Conservation (phyloP, 768 basidiomycete species). For the Tricholoma sp. region DNA sequence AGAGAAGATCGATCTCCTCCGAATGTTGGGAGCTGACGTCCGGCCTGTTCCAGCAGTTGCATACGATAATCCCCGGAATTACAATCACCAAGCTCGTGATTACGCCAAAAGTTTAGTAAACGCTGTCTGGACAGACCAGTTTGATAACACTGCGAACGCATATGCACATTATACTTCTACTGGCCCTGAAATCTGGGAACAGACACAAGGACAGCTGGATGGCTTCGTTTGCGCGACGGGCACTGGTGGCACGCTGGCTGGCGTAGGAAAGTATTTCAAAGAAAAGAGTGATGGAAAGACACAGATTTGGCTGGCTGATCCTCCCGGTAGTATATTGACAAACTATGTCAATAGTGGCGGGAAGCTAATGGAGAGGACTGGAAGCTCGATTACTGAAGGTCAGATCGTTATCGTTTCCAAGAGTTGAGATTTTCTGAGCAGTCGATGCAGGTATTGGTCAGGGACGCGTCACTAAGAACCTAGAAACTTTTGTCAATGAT, state of each 20-base stretch:
- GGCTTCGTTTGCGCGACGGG: constrained; percentile 95
- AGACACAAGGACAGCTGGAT: constrained; percentile 72
- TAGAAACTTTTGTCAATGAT: constrained; percentile 74
- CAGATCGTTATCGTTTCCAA: constrained; percentile 7
- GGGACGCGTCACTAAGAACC: constrained; percentile 90
- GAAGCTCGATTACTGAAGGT: constrained; percentile 95
- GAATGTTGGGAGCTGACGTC: constrained; percentile 97
- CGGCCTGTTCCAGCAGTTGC: constrained; percentile 95
- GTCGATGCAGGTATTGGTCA: constrained; percentile 80
- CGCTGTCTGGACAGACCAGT: constrained; percentile 96
- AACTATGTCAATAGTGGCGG: constrained; percentile 80
- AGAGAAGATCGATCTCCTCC: constrained; percentile 96
- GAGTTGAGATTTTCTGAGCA: not conserved
- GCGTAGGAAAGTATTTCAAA: constrained; percentile 77
- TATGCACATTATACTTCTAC: constrained; percentile 84
- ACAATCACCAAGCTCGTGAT: constrained; percentile 96
- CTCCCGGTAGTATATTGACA: constrained; percentile 90
- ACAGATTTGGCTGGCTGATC: constrained; percentile 94
- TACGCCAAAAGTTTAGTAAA: constrained; percentile 71
- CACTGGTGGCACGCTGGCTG: constrained; percentile 94
- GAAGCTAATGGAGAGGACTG: constrained; percentile 66
- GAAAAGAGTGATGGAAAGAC: constrained; percentile 75
- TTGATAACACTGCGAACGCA: constrained; percentile 94
- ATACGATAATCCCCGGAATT: constrained; percentile 92
- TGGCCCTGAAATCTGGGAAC: constrained; percentile 96